Evolutionary conservation across 345 rosid species (phyloP), one percentile per base, ranked within the genome.

Genomic region (Eucalyptus leucophloia): DNA sequence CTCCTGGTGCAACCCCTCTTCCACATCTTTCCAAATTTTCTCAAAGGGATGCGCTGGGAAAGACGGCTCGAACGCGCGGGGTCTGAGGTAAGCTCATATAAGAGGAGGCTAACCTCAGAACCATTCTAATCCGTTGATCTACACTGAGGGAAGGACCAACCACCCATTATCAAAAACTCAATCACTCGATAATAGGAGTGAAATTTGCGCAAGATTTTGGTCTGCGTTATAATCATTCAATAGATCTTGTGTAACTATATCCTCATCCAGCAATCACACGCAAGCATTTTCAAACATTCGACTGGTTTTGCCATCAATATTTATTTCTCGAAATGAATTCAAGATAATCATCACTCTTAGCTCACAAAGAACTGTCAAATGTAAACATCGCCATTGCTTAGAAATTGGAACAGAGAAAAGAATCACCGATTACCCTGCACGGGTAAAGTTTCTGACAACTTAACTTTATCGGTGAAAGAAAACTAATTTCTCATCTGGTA

Each of bases 51-150:
- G 42, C 24, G 89, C 19, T 54, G 53, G 32, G 77, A 86, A 32
- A 81, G 87, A 53, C 30, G 87, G 88, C 87, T 86, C 23, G 86
- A 86, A 30, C 0, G 49, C 9, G 49, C 51, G 21, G 69, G 26
- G 28, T 85, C 87, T 34, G 92, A 88, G 92, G 88, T 37, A 91
- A 90, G 90, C 88, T 89, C 89, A 56, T 86, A 89, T 91, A 92
- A 49, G 91, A 90, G 51, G 89, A 65, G 37, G 89, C 88, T 65
- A 90, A 30, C 87, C 87, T 83, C 88, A 87, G 65, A 56, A 60
- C 91, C 91, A 90, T 90, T 45, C 67, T 69, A 11, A 12, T 32
- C 56, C 86, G 47, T 58, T 34, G 26, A 88, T 51, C 40, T 12
- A 51, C 88, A 3, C 47, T 21, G 62, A 32, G n/a, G 10, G 28